Base-by-base conservation (phyloP, 768 basidiomycete genomes). In the Tricholoma sp. region DNA sequence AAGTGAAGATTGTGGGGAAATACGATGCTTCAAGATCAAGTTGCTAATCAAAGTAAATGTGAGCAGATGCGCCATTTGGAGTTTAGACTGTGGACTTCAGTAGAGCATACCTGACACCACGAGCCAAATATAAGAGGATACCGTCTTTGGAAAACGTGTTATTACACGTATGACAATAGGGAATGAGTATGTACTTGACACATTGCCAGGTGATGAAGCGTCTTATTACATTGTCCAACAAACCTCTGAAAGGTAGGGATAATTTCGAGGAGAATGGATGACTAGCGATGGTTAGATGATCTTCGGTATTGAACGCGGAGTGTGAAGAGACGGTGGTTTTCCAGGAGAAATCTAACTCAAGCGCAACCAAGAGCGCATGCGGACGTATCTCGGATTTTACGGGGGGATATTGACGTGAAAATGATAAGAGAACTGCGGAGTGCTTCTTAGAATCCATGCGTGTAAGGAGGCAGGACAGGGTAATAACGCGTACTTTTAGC, bases 41-140 rank as follows among this genome's bases (percentile, higher is more conserved):
- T 74, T 81, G 82, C 86, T 89, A 37, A n/a, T 20, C 28, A 45
- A 28, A 39, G 50, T 57, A 48, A 52, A 15, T 31, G 29, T 29
- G 4, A 48, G 29, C 4, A 32, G 8, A 31, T 31, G 7, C 4
- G 6, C 0, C 17, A 15, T 17, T 47, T 17, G n/a, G 18, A 18
- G 9, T 6, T 17, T 41, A 17, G n/a, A 8, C 41, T 24, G 45
- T 6, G 13, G 10, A 11, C 45, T n/a, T 17, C 10, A 15, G 7
- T 8, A 8, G 15, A 29, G n/a, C 47, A 66, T 72, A 86, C 89
- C 74, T 78, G 77, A 65, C 77, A 74, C 83, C 84, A 84, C 28
- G 75, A 68, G 2, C 90, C 90, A 66, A 91, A 92, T 55, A 91
- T 80, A 37, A 89, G 74, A 18, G 90, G 90, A 70, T 91, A 90